Evolutionary conservation across 495 filamentous ascomycete genomes (phyloP), one percentile per base, ranked within the genome.

Genomic region (Daldinia decipiens): DNA sequence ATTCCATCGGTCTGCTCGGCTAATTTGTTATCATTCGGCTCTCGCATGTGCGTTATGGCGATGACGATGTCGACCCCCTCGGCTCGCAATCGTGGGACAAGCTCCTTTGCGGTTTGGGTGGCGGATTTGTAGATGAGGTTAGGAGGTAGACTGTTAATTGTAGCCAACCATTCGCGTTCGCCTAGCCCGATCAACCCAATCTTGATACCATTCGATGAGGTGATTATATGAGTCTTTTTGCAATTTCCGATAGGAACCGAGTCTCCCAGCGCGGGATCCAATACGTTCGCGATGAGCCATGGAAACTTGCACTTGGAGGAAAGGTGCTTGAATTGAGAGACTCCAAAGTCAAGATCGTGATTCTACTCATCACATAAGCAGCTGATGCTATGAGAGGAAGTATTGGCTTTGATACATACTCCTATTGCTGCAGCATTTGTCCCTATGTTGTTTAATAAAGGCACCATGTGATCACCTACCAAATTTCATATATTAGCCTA

Each of bases 271-370:
- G 89, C 92, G 0, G 92, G 92, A 79, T 77, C 75, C 57, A 77
- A 32, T 11, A 78, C 74, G 74, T 97, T 97, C 56, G 93, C 93
- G 15, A 95, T 82, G 1, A 97, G 86, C 94, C 94, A 97, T 2
- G 94, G 94, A 65, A 97, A 97, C 19, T 83, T 82, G 82, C 93
- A 95, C 73, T 92, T 88, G 5, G 83, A 82, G 7, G 88, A 85
- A 19, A 97, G 80, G 76, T 95, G 83, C 21, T 84, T 86, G 75
- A 92, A 92, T 74, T 96, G 93, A 9, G 82, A 78, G 19, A 95
- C 90, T n/a, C 94, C 94, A 74, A 97, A 97, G 78, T 97, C 94
- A 39, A 97, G 88, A 76, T 97, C 94, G 78, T 97, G 94, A 76
- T 97, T 97, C 86, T 83, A 59, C 34, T 13, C 7, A 7, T 26